Conservation (phyloP, 2,329 filamentous ascomycete species). For the Karstenula rhodostoma region DNA sequence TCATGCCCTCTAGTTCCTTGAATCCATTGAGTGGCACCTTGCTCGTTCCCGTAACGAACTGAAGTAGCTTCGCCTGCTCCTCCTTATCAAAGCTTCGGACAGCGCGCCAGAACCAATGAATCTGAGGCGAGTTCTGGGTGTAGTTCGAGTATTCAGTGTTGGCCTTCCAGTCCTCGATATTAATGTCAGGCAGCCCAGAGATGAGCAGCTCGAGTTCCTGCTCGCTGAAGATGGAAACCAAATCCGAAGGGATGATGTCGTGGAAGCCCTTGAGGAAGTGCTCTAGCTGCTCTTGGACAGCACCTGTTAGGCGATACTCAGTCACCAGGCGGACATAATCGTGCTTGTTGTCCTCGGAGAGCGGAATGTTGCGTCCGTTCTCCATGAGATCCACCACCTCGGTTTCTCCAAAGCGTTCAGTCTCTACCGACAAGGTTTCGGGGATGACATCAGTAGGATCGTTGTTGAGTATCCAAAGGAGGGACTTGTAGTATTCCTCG, state of each 20-base stretch:
- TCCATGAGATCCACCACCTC: constrained; percentile 86
- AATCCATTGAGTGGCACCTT: constrained; percentile 99
- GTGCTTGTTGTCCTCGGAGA: constrained; percentile 98
- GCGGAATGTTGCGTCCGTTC: constrained; percentile 87
- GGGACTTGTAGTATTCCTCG: constrained; percentile 97
- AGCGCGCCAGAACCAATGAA: constrained; percentile 99
- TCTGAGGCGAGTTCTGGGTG: constrained; percentile 89
- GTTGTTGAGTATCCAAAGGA: constrained; percentile 98
- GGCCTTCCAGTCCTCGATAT: constrained; percentile 98
- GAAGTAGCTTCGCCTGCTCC: constrained; percentile 93
- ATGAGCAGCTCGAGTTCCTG: constrained; percentile 97
- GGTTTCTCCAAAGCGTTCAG: constrained; percentile 91
- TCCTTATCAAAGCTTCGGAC: constrained; percentile 98
- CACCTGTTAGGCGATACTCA: constrained; percentile 89
- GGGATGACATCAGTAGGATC: constrained; percentile 98
- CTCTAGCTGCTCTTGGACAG: constrained; percentile 93
- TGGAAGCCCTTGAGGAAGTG: constrained; percentile 96
- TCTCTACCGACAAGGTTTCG: constrained; percentile 93
- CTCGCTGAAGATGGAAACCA: constrained; percentile 98
- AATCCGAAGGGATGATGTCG: constrained; percentile 92
- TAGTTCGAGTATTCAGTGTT: constrained; percentile 99
- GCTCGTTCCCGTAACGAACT: constrained; percentile 97
- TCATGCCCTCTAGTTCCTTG: constrained; percentile 99
- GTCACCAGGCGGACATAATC: constrained; percentile 95
- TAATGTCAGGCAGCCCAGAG: constrained; percentile 95